Base-by-base conservation (phyloP, 169 alveolate species). In the Plasmodium cynomolgi region DNA sequence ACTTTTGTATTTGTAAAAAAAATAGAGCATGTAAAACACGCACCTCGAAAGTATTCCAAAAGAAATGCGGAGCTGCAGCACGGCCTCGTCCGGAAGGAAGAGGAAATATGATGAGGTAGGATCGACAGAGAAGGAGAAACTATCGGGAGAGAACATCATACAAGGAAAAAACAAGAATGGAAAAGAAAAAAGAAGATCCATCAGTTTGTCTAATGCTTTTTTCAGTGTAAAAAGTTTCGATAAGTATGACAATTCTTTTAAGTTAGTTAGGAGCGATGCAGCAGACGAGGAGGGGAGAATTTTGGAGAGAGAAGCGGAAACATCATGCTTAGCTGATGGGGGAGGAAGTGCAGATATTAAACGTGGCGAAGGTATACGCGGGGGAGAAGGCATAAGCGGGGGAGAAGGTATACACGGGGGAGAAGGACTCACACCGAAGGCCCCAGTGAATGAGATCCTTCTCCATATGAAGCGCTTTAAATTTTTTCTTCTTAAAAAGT, bases 51-150 rank as follows among this genome's bases (percentile, higher is more conserved):
- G 33, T 71, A 81, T 31, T 6, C 72, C 50, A 80, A 33, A 71
- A 39, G 83, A 84, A 20, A 20, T 84, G 26, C 26, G 92, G 74
- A 84, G 92, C 92, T 84, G 83, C 15, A 84, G 92, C 34, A 54
- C 62, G 13, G 56, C 44, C 41, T 84, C 92, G 26, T 84, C 82
- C n/a, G 82, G 92, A 68, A 3, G 73, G 37, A 84, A 84, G 68
- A 68, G 92, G 31, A 84, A 58, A 84, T 84, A 37, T 26, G 82
- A 68, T 33, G 83, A 84, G 41, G 68, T 37, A 5, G 74, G 20
- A 23, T 39, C 54, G 9, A 33, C 23, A 84, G 33, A 71, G 33
- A 8, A 11, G 4, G 44, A 26, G 17, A 33, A 84, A 13, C 50
- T 68, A 13, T 23, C 33, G 31, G 75, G 33, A 37, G 74, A 26